phyloP scores from a whole-genome alignment of 495 filamentous ascomycete genomes.

The Gamarada debralockiae region DNA sequence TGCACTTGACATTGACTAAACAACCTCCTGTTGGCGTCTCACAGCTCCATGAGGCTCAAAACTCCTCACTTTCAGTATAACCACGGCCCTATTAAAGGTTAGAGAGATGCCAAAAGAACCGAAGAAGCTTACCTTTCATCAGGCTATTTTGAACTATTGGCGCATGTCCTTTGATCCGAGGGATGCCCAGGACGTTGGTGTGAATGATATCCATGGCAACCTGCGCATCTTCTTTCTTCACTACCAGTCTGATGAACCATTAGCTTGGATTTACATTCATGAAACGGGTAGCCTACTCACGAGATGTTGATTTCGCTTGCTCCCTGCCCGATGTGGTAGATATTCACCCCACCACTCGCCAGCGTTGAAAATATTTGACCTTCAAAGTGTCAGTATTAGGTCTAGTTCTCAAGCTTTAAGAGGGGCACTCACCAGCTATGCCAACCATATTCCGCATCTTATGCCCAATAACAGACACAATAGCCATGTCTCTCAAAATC shows the following conservation, averaged over 20 bases:
- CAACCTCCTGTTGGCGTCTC: no score
- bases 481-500: slow-evolving; percentile 31
- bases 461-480: slow-evolving; percentile 37
- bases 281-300: slow-evolving; percentile 20
- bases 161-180: slow-evolving; percentile 10
- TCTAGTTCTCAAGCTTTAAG: neutral
- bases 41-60: no score
- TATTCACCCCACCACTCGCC: slow-evolving; percentile 34
- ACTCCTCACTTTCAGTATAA: neutral
- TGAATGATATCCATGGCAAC: slow-evolving; percentile 37
- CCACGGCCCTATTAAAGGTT: slow-evolving; percentile 1
- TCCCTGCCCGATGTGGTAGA: slow-evolving; percentile 38
- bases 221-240: slow-evolving; percentile 31
- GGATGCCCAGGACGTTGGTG: slow-evolving; percentile 37
- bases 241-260: slow-evolving; percentile 28
- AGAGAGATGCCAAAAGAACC: neutral
- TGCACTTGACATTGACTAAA: no score
- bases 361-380: slow-evolving; percentile 36
- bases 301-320: slow-evolving; percentile 41
- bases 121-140: slow-evolving; percentile 4
- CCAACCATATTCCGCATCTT: slow-evolving; percentile 40
- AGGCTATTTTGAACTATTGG: slow-evolving; percentile 3
- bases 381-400: slow-evolving; percentile 14
- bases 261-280: neutral
- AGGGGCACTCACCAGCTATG: slow-evolving; percentile 28